Percentiles rank a stretch among this genome's conserved stretches.
Evolutionary conservation across 129 eudicot species (phyloP).

Genomic region (Oenanthe sinensis): DNA sequence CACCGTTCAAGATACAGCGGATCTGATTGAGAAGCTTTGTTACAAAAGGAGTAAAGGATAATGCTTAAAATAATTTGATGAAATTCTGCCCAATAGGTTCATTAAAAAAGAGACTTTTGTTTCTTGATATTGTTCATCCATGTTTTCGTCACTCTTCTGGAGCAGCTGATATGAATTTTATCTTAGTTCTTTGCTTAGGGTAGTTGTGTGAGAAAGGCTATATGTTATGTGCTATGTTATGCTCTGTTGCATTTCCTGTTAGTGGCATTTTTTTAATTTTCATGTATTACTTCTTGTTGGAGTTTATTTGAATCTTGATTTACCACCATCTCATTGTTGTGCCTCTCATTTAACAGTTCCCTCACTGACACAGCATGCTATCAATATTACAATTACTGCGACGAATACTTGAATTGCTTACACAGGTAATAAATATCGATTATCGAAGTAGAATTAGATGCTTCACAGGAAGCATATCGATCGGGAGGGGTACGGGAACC

Average conservation of each 20-base stretch:
- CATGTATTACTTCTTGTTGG: neutral
- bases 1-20: constrained; percentile 89
- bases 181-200: neutral
- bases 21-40: constrained; percentile 62
- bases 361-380: too few relatives aligned
- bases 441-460: too few relatives aligned
- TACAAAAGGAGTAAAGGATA: neutral
- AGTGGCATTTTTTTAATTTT: neutral
- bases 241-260: neutral
- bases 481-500: too few relatives aligned
- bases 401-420: too few relatives aligned
- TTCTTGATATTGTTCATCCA: neutral
- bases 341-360: too few relatives aligned
- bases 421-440: too few relatives aligned
- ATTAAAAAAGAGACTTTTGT: neutral
- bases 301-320: neutral
- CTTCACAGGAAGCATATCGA: too few relatives aligned
- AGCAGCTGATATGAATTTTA: neutral
- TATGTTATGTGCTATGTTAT: neutral
- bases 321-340: too few relatives aligned
- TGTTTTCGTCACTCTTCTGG: neutral
- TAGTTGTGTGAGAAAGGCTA: neutral
- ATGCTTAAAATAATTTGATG: constrained; percentile 1
- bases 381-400: too few relatives aligned
- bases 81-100: neutral